A percentile compares a stretch with the other conserved stretches of the same genome.
These are phyloP conservation scores for Tirmania nivea DNA, from an alignment of 495 filamentous ascomycete genomes.

Conservation along the genomic window DNA sequence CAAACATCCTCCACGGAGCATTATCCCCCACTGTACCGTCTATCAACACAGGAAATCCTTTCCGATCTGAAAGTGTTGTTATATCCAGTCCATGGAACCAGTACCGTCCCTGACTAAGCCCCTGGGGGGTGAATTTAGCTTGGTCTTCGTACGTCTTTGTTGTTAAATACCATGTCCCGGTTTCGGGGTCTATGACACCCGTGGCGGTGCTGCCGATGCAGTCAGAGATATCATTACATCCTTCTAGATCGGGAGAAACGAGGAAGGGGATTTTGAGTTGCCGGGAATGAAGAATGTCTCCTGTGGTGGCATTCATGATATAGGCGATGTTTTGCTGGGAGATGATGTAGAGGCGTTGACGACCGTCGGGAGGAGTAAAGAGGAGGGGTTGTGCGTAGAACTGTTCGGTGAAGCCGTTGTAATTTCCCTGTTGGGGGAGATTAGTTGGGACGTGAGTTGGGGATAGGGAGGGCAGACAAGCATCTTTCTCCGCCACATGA, in stretches of 20 bases:
- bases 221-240: slow-evolving; percentile 27
- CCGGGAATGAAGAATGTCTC: slow-evolving; percentile 22
- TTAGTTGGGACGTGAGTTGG: neutral
- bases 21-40: slow-evolving; percentile 25
- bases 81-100: slow-evolving; percentile 24
- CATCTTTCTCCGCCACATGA: slow-evolving; percentile 14
- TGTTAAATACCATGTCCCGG: slow-evolving; percentile 25
- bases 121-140: slow-evolving; percentile 8
- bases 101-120: slow-evolving; percentile 19
- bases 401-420: slow-evolving; percentile 18
- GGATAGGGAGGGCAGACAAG: neutral
- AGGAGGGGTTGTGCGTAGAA: slow-evolving; percentile 19
- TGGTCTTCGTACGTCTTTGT: slow-evolving; percentile 26
- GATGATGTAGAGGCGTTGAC: slow-evolving; percentile 26
- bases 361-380: slow-evolving; percentile 10
- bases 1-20: slow-evolving; percentile 24
- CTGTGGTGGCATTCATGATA: slow-evolving; percentile 27
- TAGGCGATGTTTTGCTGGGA: slow-evolving; percentile 28
- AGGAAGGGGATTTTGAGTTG: slow-evolving; percentile 28
- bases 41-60: slow-evolving; percentile 23
- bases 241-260: slow-evolving; percentile 22
- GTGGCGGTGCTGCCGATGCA: slow-evolving; percentile 27
- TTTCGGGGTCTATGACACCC: slow-evolving; percentile 29
- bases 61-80: slow-evolving; percentile 21
- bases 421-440: slow-evolving; percentile 4